A percentile compares a stretch with the other conserved stretches of the same genome.
phyloP scores from a whole-genome alignment of 805 yeast species.

The Nakazawaea populi region DNA sequence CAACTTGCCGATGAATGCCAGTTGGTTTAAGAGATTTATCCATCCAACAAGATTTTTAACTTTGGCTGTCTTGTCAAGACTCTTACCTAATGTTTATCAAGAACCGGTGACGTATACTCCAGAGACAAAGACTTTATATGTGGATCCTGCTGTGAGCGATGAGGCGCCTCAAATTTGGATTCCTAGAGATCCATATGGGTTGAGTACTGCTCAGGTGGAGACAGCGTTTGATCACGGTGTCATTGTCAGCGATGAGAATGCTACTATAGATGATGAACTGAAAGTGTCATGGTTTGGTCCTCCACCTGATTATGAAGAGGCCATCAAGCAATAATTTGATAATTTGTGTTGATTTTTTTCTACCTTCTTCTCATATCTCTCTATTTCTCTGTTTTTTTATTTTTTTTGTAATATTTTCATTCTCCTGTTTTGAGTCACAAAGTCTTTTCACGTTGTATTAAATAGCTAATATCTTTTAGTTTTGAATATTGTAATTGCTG shows the following conservation, averaged over 20 bases:
- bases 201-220: slow-evolving; percentile 52
- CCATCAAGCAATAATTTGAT: slow-evolving; percentile 27
- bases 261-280: slow-evolving; percentile 55
- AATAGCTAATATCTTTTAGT: neutral
- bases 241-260: slow-evolving; percentile 50
- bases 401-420: no score
- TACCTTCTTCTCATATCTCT: neutral
- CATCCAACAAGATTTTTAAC: slow-evolving; percentile 34
- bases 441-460: no score
- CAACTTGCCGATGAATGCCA: slow-evolving; percentile 5
- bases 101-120: slow-evolving; percentile 15
- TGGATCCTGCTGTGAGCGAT: slow-evolving; percentile 52
- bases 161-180: slow-evolving; percentile 66
- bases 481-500: no score
- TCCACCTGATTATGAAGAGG: slow-evolving; percentile 65
- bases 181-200: slow-evolving; percentile 61
- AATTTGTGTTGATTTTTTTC: neutral
- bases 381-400: neutral
- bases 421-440: no score
- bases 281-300: slow-evolving; percentile 47
- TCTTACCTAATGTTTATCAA: slow-evolving; percentile 32
- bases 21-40: slow-evolving; percentile 30
- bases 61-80: slow-evolving; percentile 32
- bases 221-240: slow-evolving; percentile 47
- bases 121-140: slow-evolving; percentile 31